Conservation (phyloP, 495 filamentous ascomycete species). For the Neurospora intermedia region DNA sequence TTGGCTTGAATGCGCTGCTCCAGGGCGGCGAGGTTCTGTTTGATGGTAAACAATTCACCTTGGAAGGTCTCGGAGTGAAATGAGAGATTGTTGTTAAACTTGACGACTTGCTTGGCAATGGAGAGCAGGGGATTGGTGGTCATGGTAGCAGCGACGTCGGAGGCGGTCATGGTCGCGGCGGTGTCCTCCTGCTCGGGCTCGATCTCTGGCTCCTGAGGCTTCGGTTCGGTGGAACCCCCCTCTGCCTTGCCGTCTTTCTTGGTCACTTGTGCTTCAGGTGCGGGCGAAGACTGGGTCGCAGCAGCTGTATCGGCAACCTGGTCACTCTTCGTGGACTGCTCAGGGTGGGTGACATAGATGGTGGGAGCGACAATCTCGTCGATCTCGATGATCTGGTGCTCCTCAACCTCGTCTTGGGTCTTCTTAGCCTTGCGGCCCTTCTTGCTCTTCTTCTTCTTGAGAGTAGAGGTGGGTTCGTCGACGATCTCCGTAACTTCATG, state of each 20-base stretch:
- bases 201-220: not conserved
- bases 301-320: not conserved
- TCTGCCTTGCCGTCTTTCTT: not conserved
- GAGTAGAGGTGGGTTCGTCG: not conserved
- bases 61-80: not conserved
- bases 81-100: not conserved
- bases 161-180: not conserved
- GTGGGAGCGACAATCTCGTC: not conserved
- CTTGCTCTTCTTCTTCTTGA: not conserved
- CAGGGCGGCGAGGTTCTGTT: constrained; percentile 1
- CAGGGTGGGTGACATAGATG: not conserved
- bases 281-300: not conserved
- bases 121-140: not conserved
- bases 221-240: not conserved
- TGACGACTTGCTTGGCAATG: not conserved
- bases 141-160: not conserved
- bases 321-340: not conserved
- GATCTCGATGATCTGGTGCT: not conserved
- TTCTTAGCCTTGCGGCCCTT: too few species aligned
- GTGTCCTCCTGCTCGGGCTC: not conserved
- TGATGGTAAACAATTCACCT: not conserved
- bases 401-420: not conserved
- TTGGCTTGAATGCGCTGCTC: constrained; percentile 3
- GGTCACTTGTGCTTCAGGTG: not conserved
- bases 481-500: not conserved